A percentile compares a stretch with the other conserved stretches of the same genome.
phyloP scores from a whole-genome alignment of 1,284 basidiomycete genomes.

The Spongispora temasekensis region DNA sequence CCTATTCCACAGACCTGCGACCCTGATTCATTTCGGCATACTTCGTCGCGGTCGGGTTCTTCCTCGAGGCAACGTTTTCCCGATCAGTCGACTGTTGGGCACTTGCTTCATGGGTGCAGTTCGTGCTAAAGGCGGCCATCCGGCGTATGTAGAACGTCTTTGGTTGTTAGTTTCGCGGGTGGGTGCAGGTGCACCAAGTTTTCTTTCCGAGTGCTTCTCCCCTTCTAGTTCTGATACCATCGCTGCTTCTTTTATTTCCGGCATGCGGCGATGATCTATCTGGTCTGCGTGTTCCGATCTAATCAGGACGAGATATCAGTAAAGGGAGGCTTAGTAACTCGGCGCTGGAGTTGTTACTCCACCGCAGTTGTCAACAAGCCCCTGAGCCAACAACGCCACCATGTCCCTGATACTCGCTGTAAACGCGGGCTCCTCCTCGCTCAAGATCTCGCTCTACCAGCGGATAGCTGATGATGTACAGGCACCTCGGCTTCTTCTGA shows the following conservation, averaged over 20 bases:
- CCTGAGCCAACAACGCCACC: not conserved
- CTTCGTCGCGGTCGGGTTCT: slow-evolving; percentile 20
- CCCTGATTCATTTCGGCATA: slow-evolving; percentile 37
- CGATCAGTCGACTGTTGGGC: slow-evolving; percentile 13
- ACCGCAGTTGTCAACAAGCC: not conserved
- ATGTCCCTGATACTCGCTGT: slow-evolving; percentile 56
- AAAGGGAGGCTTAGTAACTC: no score
- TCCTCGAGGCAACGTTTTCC: slow-evolving; percentile 19
- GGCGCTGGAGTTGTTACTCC: no score
- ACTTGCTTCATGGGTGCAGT: not conserved
- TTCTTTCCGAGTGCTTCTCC: not conserved
- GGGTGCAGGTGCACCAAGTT: not conserved
- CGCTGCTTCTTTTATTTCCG: slow-evolving; percentile 3
- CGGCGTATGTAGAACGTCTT: no score
- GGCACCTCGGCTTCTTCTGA: slow-evolving; percentile 47
- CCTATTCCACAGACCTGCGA: slow-evolving; percentile 10
- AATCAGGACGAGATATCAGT: no score
- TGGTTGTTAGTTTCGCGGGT: not conserved
- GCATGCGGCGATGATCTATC: slow-evolving; percentile 1
- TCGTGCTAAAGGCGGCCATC: slow-evolving; percentile 6
- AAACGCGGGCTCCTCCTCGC: slow-evolving; percentile 75
- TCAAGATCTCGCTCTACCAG: slow-evolving; percentile 71
- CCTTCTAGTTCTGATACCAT: not conserved
- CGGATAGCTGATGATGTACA: slow-evolving; percentile 22
- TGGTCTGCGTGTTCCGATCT: slow-evolving; percentile 7